Evolutionary conservation across 108 stramenopile species (phyloP).

Genomic region (Nannochloropsis gaditana): DNA sequence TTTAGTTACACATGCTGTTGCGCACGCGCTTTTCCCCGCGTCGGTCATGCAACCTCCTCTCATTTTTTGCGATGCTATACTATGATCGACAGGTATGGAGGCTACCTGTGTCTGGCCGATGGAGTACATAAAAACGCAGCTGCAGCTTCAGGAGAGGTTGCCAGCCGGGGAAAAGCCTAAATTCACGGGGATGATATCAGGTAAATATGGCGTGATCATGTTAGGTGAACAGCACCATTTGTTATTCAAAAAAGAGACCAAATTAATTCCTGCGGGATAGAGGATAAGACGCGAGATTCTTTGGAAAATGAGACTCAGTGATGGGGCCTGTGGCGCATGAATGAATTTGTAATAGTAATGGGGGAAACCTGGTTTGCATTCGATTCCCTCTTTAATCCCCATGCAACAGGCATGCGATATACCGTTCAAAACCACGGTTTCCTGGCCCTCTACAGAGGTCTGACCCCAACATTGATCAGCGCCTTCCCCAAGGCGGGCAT

Average conservation of each 20-base stretch:
- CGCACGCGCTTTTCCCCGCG: neutral
- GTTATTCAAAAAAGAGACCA: no score
- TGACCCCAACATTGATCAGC: slow-evolving; percentile 80
- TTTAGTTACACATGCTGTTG: no score
- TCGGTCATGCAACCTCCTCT: neutral
- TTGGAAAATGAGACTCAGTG: no score
- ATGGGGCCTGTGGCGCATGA: no score
- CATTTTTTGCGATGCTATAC: neutral
- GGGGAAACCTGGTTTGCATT: neutral
- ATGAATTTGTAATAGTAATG: no score
- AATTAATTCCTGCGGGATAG: no score
- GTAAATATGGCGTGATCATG: neutral
- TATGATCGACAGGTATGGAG: slow-evolving; percentile 43
- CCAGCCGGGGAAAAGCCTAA: slow-evolving; percentile 53
- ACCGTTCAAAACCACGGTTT: slow-evolving; percentile 71
- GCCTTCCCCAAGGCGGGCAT: slow-evolving; percentile 76
- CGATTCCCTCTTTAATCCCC: neutral
- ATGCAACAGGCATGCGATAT: slow-evolving; percentile 64
- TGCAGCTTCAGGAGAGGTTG: slow-evolving; percentile 50
- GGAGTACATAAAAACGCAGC: slow-evolving; percentile 74
- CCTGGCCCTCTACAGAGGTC: slow-evolving; percentile 68
- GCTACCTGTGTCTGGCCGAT: slow-evolving; percentile 79
- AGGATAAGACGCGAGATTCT: no score
- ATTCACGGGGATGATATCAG: slow-evolving; percentile 48
- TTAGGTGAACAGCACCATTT: no score